A percentile compares a stretch with the other conserved stretches of the same genome.
Conservation (phyloP, 2,329 filamentous ascomycete genomes). For the Chrysosporium keratinophilum region DNA sequence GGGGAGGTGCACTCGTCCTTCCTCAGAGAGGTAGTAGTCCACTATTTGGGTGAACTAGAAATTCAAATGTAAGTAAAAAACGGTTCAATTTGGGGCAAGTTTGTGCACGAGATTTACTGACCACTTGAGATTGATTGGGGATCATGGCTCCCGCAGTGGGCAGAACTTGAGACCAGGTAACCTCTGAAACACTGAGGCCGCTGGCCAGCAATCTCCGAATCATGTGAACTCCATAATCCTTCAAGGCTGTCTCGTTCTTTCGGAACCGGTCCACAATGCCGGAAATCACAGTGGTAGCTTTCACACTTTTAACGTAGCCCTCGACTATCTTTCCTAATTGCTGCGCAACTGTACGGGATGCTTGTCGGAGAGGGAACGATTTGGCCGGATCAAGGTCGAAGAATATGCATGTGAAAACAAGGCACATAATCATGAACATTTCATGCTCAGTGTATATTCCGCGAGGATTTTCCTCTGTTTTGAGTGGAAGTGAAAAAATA, state of each 20-base stretch:
- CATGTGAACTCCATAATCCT: conserved; percentile 54
- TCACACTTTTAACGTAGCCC: conserved; percentile 34
- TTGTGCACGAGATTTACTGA: conserved; percentile 6
- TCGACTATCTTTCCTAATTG: conserved; percentile 33
- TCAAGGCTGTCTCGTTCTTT: conserved; percentile 47
- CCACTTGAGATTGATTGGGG: conserved; percentile 47
- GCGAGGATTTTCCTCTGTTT: conserved; percentile 21
- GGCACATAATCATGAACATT: conserved; percentile 40
- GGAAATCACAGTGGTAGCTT: conserved; percentile 45
- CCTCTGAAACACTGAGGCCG: conserved; percentile 53
- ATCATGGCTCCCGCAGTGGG: conserved; percentile 58
- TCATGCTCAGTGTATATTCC: conserved; percentile 43
- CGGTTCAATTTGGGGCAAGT: no score
- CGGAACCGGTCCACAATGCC: conserved; percentile 40
- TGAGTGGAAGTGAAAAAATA: conserved; percentile 21
- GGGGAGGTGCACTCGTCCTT: conserved; percentile 36
- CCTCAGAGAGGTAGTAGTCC: conserved; percentile 34
- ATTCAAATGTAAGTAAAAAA: neutral
- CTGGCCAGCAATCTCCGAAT: conserved; percentile 55
- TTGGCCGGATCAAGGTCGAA: conserved; percentile 42
- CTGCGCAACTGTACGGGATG: conserved; percentile 33
- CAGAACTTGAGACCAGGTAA: conserved; percentile 60
- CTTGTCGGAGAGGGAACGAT: conserved; percentile 39
- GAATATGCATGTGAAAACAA: conserved; percentile 40
- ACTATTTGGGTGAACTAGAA: conserved; percentile 39